Conservation (phyloP, 116 monocot genomes). For the Phalaenopsis hybrid region DNA sequence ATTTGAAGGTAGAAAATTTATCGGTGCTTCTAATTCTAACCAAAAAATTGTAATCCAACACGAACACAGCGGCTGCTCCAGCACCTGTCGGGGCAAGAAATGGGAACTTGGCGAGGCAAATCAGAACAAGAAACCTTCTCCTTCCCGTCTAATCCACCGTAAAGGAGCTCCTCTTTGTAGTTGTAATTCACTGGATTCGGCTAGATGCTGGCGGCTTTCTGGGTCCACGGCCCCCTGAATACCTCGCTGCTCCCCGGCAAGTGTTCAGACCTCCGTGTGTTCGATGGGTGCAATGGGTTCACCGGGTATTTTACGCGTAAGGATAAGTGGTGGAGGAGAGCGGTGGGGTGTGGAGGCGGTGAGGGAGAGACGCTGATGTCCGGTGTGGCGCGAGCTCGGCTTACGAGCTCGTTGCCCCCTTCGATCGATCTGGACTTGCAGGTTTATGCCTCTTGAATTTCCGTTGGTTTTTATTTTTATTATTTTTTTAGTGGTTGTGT, state of each 20-base stretch:
- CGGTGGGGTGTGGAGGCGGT: neutral
- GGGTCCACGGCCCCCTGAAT: conserved; percentile 13
- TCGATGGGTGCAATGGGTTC: neutral
- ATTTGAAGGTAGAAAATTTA: too few relatives aligned
- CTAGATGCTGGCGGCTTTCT: conserved; percentile 19
- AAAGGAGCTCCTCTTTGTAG: neutral
- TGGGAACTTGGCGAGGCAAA: neutral
- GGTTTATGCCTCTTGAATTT: conserved; percentile 21
- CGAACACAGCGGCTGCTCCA: too few relatives aligned
- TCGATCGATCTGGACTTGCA: conserved; percentile 57
- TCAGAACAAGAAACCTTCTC: neutral
- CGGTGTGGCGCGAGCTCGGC: conserved; percentile 29
- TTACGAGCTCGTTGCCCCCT: conserved; percentile 50
- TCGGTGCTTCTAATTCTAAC: too few relatives aligned
- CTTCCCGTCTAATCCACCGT: neutral
- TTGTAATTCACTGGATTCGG: neutral
- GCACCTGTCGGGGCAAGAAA: neutral
- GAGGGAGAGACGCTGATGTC: conserved; percentile 4
- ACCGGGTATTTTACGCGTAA: neutral
- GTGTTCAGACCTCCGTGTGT: neutral
- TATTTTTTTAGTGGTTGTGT: too few relatives aligned
- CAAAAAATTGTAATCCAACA: too few relatives aligned
- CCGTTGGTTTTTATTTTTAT: neutral
- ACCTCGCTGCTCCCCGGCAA: conserved; percentile 1
- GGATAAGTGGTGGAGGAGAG: conserved; percentile 17